Base-by-base conservation (phyloP, 2,329 filamentous ascomycete species). In the Hypoxylon sp. region DNA sequence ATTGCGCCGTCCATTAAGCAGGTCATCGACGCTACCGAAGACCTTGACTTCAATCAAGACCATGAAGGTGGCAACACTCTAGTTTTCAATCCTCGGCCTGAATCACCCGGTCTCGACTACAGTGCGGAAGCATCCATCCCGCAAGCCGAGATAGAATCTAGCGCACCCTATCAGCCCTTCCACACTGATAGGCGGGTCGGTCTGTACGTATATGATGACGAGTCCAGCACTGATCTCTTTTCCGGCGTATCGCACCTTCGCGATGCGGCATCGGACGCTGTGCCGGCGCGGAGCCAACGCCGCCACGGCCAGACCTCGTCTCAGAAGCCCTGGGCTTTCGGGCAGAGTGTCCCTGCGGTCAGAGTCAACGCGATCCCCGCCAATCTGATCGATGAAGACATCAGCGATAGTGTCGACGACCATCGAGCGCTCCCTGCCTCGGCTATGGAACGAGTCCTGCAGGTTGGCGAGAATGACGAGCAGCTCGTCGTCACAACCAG, bases 111-210 rank as follows among this genome's bases (percentile, higher is more conserved):
- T 68, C 63, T 64, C 66, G 79, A 76, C 68, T 76, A 73, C 68
- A 78, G 74, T 52, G 83, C 79, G 72, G 89, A 79, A 74, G 90
- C 77, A 72, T 89, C 78, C 72, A 93, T 85, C 54, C 86, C 86
- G 0, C 85, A 88, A 63, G 92, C 91, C 4, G 93, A 97, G 78
- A 96, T 97, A 64, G 95, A 99, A 71, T 97, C 94, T 1, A 97
- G 94, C 70, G 90, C 93, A 3, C 92, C 94, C 2, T 98, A 97
- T 68, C 93, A 97, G 69, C 94, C 95, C 1, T 97, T 98, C 78
- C 94, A 98, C 72, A 95, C 93, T 0, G 93, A 98, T 70, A 85
- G 87, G 51, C 86, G 94, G 2, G 90, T 98, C 40, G 85, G 83
- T n/a, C 79, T 97, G 23, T 90, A 87, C 65, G 83, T 92, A 37